Conservation (phyloP, 306 rosid genomes). For the Geum urbanum region DNA sequence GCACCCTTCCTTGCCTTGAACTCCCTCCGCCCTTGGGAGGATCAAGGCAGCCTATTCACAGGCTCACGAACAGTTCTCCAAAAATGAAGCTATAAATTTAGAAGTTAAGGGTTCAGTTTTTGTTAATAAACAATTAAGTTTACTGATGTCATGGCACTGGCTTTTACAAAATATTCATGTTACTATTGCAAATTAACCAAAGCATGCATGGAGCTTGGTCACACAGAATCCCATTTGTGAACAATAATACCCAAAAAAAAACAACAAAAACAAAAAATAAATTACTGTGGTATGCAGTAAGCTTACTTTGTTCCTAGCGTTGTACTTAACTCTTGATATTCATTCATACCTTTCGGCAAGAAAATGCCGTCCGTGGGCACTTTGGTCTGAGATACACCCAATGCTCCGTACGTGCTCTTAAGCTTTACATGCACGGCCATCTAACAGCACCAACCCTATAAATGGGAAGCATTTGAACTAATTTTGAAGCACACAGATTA, state of each 20-base stretch:
- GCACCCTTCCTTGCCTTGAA: no score
- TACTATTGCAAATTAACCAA: no score
- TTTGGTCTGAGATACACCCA: not conserved
- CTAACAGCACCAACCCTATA: not conserved
- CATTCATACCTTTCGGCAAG: not conserved
- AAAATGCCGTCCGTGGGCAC: not conserved
- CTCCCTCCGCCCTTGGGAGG: no score
- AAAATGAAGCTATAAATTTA: not conserved
- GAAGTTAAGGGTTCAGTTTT: no score
- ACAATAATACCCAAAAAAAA: not conserved
- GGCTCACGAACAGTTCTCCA: no score
- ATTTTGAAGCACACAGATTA: conserved; percentile 1
- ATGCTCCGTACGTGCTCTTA: not conserved
- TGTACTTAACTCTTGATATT: not conserved
- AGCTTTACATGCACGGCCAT: not conserved
- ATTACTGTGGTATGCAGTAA: not conserved
- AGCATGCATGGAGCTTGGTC: not conserved
- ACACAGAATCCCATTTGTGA: not conserved
- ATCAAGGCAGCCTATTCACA: no score
- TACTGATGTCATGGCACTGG: no score
- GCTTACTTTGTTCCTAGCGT: not conserved
- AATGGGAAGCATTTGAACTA: not conserved
- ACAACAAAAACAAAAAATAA: no score
- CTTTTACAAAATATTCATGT: no score
- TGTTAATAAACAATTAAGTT: no score